Evolutionary conservation across 2,329 filamentous ascomycete species (phyloP).

Genomic region (Penicillium olsonii): DNA sequence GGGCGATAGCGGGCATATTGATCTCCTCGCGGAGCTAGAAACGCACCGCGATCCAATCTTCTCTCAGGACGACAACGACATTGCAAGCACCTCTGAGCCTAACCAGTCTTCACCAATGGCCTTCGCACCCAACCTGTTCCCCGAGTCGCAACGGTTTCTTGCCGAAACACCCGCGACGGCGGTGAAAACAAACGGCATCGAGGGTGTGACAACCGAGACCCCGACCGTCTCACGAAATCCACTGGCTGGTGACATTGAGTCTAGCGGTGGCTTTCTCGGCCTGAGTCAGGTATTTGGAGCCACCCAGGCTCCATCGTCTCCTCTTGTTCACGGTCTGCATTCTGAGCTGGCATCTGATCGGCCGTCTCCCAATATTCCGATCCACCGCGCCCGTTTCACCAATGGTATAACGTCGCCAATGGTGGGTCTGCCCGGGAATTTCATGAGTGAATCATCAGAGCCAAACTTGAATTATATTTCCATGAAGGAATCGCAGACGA

Average conservation of each 20-base stretch:
- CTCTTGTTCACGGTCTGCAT: constrained; percentile 38
- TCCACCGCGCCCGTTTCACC: constrained; percentile 39
- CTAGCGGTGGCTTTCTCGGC: constrained; percentile 44
- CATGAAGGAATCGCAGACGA: constrained; percentile 49
- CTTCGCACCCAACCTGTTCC: constrained; percentile 43
- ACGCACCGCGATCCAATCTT: constrained; percentile 22
- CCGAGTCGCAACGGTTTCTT: constrained; percentile 50
- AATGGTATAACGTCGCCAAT: constrained; percentile 42
- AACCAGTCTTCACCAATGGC: constrained; percentile 41
- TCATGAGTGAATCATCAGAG: constrained; percentile 42
- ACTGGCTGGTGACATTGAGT: constrained; percentile 37
- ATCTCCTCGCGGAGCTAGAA: constrained; percentile 44
- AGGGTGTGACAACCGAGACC: constrained; percentile 34
- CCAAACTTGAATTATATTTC: constrained; percentile 47
- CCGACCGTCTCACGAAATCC: constrained; percentile 47
- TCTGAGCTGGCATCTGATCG: constrained; percentile 47
- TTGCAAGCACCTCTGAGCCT: constrained; percentile 34
- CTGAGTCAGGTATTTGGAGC: constrained; percentile 52
- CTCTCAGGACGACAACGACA: constrained; percentile 55
- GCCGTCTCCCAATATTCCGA: constrained; percentile 51
- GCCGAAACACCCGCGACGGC: constrained; percentile 44
- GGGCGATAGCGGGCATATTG: constrained; percentile 47
- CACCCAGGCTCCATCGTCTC: constrained; percentile 51
- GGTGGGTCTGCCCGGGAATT: constrained; percentile 32
- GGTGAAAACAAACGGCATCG: constrained; percentile 35